A percentile compares a stretch with the other conserved stretches of the same genome.
phyloP scores from a whole-genome alignment of 164 flowering plant species.

The Houttuynia cordata region DNA sequence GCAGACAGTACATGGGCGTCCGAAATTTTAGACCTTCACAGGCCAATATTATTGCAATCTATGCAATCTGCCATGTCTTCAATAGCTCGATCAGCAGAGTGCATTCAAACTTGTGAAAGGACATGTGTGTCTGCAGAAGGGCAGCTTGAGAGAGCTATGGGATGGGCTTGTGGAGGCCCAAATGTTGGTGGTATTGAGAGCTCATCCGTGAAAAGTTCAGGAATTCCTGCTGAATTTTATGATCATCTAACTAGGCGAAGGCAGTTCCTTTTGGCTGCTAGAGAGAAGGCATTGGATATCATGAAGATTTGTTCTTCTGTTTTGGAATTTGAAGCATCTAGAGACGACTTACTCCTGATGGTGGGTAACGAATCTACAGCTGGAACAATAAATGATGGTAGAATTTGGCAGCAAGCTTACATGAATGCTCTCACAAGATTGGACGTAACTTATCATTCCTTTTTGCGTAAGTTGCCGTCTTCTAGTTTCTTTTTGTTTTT shows the following conservation, averaged over 20 bases:
- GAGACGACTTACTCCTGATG: conserved; percentile 58
- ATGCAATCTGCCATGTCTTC: conserved; percentile 51
- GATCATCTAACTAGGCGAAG: conserved; percentile 62
- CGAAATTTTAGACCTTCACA: conserved; percentile 38
- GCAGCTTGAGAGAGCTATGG: conserved; percentile 98
- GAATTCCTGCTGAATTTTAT: conserved; percentile 87
- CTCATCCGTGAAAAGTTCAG: conserved; percentile 45
- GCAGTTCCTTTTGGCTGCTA: conserved; percentile 53
- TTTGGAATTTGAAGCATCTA: conserved; percentile 90
- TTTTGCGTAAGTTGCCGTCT: conserved; percentile 49
- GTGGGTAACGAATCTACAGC: conserved; percentile 35
- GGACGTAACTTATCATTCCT: conserved; percentile 75
- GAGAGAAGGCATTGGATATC: conserved; percentile 65
- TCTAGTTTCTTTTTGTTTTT: background rate
- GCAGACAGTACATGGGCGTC: conserved; percentile 39
- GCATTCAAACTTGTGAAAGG: conserved; percentile 68
- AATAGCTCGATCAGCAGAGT: conserved; percentile 52
- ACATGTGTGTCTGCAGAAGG: conserved; percentile 73
- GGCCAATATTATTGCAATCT: conserved; percentile 61
- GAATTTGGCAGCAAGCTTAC: conserved; percentile 83
- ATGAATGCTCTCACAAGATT: conserved; percentile 57
- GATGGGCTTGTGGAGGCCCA: conserved; percentile 96
- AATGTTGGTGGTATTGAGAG: conserved; percentile 37
- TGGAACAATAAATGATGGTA: conserved; percentile 41
- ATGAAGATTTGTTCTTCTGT: conserved; percentile 59